Evolutionary conservation across 768 basidiomycete species (phyloP).

Genomic region (Lentinula raphanica): DNA sequence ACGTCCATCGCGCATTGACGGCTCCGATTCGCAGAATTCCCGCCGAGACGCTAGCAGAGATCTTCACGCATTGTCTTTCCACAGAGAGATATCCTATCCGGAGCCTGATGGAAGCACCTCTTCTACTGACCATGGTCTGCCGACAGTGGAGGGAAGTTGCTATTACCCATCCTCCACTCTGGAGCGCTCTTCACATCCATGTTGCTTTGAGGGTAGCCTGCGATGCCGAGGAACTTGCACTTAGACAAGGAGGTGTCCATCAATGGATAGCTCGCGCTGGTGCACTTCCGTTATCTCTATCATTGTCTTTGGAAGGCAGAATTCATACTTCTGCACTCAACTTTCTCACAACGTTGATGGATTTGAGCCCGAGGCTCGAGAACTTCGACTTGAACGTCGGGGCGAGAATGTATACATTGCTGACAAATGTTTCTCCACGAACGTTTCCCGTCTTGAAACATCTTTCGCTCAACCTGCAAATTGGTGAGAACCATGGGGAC

Average conservation of each 20-base stretch:
- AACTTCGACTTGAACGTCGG: too few relatives aligned
- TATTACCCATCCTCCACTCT: slow-evolving; percentile 20
- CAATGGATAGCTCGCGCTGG: background rate
- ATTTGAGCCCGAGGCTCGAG: too few relatives aligned
- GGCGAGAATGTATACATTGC: too few relatives aligned
- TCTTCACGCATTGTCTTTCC: slow-evolving; percentile 23
- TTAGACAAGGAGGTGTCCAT: background rate
- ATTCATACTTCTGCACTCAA: too few relatives aligned
- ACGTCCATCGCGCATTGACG: slow-evolving; percentile 17
- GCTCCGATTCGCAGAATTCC: slow-evolving; percentile 22
- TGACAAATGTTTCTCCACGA: too few relatives aligned
- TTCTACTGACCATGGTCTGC: slow-evolving; percentile 22
- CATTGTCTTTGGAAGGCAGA: too few relatives aligned
- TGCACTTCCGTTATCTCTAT: background rate
- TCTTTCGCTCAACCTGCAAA: too few relatives aligned
- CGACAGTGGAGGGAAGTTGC: slow-evolving; percentile 21
- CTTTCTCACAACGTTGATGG: too few relatives aligned
- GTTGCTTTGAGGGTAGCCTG: background rate
- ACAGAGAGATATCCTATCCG: slow-evolving; percentile 13
- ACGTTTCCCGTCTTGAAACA: too few relatives aligned
- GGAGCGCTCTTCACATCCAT: slow-evolving; percentile 17
- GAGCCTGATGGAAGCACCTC: slow-evolving; percentile 14
- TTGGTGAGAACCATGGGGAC: too few relatives aligned
- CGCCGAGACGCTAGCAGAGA: slow-evolving; percentile 19
- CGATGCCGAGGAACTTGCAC: background rate